Percentiles rank a stretch among this genome's conserved stretches.
Conservation (phyloP, 768 basidiomycete species). For the Candolleomyces eurysporus region DNA sequence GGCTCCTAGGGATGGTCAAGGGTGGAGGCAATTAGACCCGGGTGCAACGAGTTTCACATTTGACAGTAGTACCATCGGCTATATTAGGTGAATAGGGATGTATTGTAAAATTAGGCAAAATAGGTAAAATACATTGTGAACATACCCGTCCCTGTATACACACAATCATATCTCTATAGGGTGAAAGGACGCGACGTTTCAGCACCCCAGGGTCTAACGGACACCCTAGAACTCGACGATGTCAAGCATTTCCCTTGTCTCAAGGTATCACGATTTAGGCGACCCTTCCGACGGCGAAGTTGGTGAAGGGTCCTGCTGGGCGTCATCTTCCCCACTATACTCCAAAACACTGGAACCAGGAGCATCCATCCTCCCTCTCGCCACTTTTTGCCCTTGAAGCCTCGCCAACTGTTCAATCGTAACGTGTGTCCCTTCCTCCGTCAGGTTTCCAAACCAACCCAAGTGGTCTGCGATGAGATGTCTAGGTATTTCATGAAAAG, state of each 20-base stretch:
- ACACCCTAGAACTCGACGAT: no score
- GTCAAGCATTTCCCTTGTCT: neutral
- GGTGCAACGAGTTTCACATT: no score
- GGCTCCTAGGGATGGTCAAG: no score
- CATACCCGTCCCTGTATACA: no score
- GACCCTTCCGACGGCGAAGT: neutral
- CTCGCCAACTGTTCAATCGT: conserved; percentile 83
- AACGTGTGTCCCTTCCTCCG: conserved; percentile 63
- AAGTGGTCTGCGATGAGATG: conserved; percentile 89
- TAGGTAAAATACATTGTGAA: no score
- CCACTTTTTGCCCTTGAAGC: conserved; percentile 76
- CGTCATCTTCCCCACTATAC: conserved; percentile 22
- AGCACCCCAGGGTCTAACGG: no score
- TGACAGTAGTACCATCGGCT: no score
- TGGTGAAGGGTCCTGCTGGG: neutral
- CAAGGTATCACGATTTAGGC: neutral
- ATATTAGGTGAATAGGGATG: no score
- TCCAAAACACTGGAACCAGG: conserved; percentile 51
- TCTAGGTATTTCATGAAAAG: conserved; percentile 29
- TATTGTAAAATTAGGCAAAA: no score
- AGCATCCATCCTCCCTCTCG: conserved; percentile 44
- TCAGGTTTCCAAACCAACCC: conserved; percentile 88
- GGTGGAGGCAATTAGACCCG: no score
- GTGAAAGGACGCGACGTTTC: no score
- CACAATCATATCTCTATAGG: no score